Percentiles rank a stretch among this genome's conserved stretches.
Conservation (phyloP, 352 stramenopile species). For the Albugo candida region DNA sequence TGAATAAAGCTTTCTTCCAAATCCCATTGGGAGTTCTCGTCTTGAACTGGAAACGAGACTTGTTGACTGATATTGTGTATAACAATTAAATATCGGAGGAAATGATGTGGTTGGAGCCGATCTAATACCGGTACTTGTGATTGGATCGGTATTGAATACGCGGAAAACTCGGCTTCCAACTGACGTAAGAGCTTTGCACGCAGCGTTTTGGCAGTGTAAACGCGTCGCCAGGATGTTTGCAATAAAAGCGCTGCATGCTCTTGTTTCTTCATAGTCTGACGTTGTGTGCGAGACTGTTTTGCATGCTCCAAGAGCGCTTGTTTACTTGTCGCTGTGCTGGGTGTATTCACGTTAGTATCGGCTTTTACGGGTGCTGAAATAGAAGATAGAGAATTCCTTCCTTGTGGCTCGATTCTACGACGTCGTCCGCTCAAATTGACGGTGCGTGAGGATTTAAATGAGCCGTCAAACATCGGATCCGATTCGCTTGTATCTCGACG, state of each 20-base stretch:
- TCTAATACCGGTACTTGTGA: too few species aligned
- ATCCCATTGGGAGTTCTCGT: too few species aligned
- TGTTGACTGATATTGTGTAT: too few species aligned
- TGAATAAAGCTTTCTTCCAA: too few species aligned
- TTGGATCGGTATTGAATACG: too few species aligned
- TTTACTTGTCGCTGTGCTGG: constrained; percentile 7
- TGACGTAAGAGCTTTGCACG: constrained; percentile 16
- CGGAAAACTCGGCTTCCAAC: constrained; percentile 18
- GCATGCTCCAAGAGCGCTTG: constrained; percentile 37
- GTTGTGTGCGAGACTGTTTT: constrained; percentile 28
- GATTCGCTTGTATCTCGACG: too few species aligned
- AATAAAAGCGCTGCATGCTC: constrained; percentile 25
- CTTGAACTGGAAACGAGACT: too few species aligned
- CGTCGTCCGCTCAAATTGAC: constrained; percentile 49
- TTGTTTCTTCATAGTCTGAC: constrained; percentile 19
- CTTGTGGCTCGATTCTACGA: constrained; percentile 3
- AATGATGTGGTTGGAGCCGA: too few species aligned
- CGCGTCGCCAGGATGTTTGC: constrained; percentile 23
- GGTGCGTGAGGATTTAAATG: constrained; percentile 42
- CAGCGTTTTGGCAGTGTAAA: constrained; percentile 9
- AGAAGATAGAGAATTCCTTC: too few species aligned
- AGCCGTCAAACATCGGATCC: constrained; percentile 43
- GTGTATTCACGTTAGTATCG: too few species aligned
- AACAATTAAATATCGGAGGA: too few species aligned
- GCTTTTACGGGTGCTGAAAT: too few species aligned